Percentiles rank a stretch among this genome's conserved stretches.
phyloP scores from a whole-genome alignment of 345 rosid genomes.

The Rhizophora mangle region DNA sequence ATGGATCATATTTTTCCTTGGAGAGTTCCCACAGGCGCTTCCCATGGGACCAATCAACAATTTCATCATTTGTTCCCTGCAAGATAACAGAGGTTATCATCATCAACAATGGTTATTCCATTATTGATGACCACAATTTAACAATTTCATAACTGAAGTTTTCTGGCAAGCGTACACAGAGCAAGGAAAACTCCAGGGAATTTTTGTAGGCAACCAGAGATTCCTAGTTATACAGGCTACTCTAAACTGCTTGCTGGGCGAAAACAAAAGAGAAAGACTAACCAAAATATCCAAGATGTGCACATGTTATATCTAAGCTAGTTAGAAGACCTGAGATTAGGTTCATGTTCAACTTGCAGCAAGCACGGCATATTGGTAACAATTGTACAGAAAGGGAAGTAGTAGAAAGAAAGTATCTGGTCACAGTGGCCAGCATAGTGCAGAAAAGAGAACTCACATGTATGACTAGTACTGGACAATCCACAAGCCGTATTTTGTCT shows the following conservation, averaged over 20 bases:
- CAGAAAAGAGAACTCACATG: constrained; percentile 58
- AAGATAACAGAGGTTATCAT: constrained; percentile 5
- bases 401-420: neutral
- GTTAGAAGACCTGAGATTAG: no score
- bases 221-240: no score
- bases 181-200: no score
- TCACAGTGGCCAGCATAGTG: neutral
- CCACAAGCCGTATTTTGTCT: constrained; percentile 88
- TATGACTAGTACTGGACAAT: constrained; percentile 83
- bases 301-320: no score
- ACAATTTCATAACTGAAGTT: no score
- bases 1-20: constrained; percentile 81
- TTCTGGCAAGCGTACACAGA: no score
- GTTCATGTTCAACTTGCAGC: neutral
- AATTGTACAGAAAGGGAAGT: neutral
- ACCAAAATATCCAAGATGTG: no score
- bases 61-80: constrained; percentile 90
- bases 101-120: neutral
- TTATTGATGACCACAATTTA: neutral
- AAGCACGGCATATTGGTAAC: neutral
- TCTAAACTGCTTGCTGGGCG: no score
- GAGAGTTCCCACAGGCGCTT: constrained; percentile 91
- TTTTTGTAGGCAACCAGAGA: no score
- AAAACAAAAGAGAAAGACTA: no score
- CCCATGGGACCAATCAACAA: constrained; percentile 89